Base-by-base conservation (phyloP, 108 stramenopile genomes). In the Nitzschia inconspicua region DNA sequence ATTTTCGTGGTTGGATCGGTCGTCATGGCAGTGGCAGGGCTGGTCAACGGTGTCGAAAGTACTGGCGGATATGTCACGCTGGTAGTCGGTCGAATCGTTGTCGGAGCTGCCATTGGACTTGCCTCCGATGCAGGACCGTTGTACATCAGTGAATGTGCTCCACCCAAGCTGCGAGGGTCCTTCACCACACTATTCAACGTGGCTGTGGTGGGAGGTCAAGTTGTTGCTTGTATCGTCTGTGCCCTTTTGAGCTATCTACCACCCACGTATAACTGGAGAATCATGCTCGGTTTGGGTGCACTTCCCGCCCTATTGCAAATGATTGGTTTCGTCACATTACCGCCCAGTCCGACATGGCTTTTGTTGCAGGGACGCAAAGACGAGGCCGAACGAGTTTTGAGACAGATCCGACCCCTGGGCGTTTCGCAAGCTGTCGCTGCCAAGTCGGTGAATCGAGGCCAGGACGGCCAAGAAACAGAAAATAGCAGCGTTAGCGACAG, bases 91-190 rank as follows among this genome's bases (percentile, higher is more conserved):
- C 52, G 73, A 26, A 62, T 73, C 0, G 25, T 77, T 7, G 43
- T 79, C 8, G 78, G 81, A n/a, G 13, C 70, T 25, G 81, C 63
- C 24, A 77, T 82, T 23, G 82, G 82, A 4, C 22, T 80, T 31
- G 60, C 70, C 23, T 57, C 60, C 39, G 16, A 72, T 4, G 50
- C 74, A 7, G 60, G 60, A n/a, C 82, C 82, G n/a, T 34, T 83
- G 19, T 80, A 80, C 39, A 79, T 83, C 24, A 46, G 76, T 7
- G 82, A 83, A 77, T 58, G 66, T 2, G 60, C 82, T n/a, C 66
- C 62, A 29, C 50, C 75, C 9, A 31, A 41, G n/a, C 6, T 76
- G 29, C 58, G 82, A 6, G 82, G 82, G 20, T 35, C 13, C 22
- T 69, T 76, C 29, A 61, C 73, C 18, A 69, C 70, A 1, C 36